These are phyloP conservation scores for Filobasidium floriforme DNA, from an alignment of 768 basidiomycete species.

Conservation along the genomic window DNA sequence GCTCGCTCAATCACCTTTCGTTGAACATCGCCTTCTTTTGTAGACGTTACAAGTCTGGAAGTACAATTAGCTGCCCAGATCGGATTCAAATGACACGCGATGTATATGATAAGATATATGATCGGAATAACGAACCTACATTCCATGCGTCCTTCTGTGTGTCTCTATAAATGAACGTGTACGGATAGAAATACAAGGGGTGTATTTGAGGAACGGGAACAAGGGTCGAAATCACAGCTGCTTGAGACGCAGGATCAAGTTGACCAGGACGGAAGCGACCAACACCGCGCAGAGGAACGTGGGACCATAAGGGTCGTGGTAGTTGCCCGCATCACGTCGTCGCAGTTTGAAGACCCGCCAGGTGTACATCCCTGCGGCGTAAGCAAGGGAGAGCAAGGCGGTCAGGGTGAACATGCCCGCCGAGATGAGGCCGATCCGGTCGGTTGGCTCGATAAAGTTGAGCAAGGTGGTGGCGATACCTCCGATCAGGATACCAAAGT, in stretches of 20 bases:
- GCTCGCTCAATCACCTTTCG: too few species aligned
- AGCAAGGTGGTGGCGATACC: conserved; percentile 54
- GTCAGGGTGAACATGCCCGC: conserved; percentile 81
- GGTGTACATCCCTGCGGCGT: conserved; percentile 52
- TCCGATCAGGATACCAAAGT: conserved; percentile 56
- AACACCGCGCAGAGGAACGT: conserved; percentile 35
- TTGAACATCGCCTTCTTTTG: too few species aligned
- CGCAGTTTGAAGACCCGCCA: conserved; percentile 38
- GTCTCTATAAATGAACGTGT: too few species aligned
- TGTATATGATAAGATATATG: not conserved
- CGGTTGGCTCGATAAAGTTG: conserved; percentile 43
- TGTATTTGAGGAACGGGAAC: too few species aligned
- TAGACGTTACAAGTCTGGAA: too few species aligned
- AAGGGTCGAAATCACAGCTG: conserved; percentile 28
- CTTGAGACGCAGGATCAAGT: conserved; percentile 36
- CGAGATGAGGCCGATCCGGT: conserved; percentile 66
- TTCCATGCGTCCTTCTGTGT: not conserved
- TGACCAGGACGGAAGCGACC: conserved; percentile 37
- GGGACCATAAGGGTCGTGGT: conserved; percentile 44
- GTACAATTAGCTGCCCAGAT: too few species aligned
- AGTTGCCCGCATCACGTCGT: conserved; percentile 37
- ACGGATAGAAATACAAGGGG: too few species aligned
- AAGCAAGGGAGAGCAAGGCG: conserved; percentile 80
- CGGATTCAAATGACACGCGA: too few species aligned
- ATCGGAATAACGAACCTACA: not conserved